These are phyloP conservation scores for Psilocybe tampanensis DNA, from an alignment of 768 basidiomycete genomes.

Conservation along the genomic window DNA sequence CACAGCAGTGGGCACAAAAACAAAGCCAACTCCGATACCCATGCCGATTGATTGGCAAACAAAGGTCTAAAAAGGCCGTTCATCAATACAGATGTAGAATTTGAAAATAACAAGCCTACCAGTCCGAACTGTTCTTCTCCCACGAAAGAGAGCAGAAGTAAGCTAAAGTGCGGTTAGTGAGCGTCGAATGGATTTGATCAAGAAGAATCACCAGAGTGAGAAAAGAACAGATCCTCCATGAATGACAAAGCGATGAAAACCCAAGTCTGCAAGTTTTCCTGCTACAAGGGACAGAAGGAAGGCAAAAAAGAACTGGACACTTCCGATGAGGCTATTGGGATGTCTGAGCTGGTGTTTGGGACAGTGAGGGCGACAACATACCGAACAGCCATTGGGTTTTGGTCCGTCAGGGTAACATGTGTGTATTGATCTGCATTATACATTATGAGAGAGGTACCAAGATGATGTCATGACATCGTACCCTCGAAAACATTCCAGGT, in stretches of 20 bases:
- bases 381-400: conserved; percentile 44
- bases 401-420: conserved; percentile 36
- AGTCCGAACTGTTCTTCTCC: conserved; percentile 46
- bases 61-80: conserved; percentile 28
- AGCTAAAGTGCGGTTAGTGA: conserved; percentile 20
- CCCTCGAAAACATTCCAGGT: conserved; percentile 36
- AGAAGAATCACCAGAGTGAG: conserved; percentile 21
- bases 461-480: not conserved
- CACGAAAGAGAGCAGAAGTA: conserved; percentile 46
- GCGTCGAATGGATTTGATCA: conserved; percentile 2
- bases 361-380: conserved; percentile 18
- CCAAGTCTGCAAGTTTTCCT: conserved; percentile 47
- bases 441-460: conserved; percentile 23
- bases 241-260: conserved; percentile 40
- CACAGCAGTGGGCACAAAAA: conserved; percentile 51
- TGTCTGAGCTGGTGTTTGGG: not conserved
- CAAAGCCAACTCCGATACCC: conserved; percentile 50
- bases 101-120: conserved; percentile 21
- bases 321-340: conserved; percentile 46
- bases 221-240: conserved; percentile 28
- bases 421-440: conserved; percentile 42
- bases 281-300: conserved; percentile 41
- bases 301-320: conserved; percentile 47
- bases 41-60: conserved; percentile 58
- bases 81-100: not conserved